Evolutionary conservation across 345 rosid species (phyloP).

Genomic region (Hibiscus tridactylites): DNA sequence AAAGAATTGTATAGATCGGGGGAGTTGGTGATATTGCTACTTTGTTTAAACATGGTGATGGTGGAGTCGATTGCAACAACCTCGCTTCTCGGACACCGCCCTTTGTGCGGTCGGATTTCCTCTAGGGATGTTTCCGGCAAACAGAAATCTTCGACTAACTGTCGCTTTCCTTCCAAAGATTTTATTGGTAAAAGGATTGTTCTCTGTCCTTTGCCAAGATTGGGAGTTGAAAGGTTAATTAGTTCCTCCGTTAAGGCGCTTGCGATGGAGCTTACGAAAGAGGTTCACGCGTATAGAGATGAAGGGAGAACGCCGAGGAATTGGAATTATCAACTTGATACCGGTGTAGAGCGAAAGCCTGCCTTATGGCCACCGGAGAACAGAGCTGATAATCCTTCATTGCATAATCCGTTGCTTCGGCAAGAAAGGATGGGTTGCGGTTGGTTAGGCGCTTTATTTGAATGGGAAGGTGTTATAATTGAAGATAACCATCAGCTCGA

Average conservation of each 20-base stretch:
- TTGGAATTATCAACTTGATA: slow-evolving; percentile 41
- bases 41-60: slow-evolving; percentile 44
- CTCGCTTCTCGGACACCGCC: slow-evolving; percentile 48
- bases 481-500: slow-evolving; percentile 78
- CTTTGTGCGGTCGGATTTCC: slow-evolving; percentile 30
- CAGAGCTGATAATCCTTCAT: slow-evolving; percentile 70
- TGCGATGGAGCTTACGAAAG: slow-evolving; percentile 69
- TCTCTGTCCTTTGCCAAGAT: slow-evolving; percentile 24
- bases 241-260: slow-evolving; percentile 43
- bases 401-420: slow-evolving; percentile 84
- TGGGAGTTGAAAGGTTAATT: slow-evolving; percentile 21
- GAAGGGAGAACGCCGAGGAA: slow-evolving; percentile 38
- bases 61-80: slow-evolving; percentile 61
- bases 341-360: slow-evolving; percentile 40
- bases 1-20: slow-evolving; percentile 2
- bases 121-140: slow-evolving; percentile 30
- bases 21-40: slow-evolving; percentile 11
- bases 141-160: slow-evolving; percentile 24
- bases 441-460: slow-evolving; percentile 94
- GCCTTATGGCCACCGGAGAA: slow-evolving; percentile 79
- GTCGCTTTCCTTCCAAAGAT: slow-evolving; percentile 25
- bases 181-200: slow-evolving; percentile 32
- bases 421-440: slow-evolving; percentile 98
- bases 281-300: slow-evolving; percentile 53
- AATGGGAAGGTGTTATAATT: slow-evolving; percentile 88